Conservation (phyloP, 352 stramenopile species). For the Phytophthora aleatoria region DNA sequence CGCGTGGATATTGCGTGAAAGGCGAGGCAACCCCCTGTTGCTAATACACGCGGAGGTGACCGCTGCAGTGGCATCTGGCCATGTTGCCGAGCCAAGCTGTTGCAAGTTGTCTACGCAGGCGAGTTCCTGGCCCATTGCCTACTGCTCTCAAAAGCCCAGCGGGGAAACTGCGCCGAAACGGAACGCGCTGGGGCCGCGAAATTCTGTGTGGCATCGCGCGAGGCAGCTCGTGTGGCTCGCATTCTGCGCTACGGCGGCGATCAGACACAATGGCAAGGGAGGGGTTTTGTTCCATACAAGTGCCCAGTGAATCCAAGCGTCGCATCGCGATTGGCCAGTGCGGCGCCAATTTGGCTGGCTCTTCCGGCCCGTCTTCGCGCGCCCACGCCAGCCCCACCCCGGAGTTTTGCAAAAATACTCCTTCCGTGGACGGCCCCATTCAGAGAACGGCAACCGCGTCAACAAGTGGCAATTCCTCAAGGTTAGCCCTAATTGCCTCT, state of each 20-base stretch:
- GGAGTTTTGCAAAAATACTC: slow-evolving; percentile 34
- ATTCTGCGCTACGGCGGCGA: slow-evolving; percentile 7
- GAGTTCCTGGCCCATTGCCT: slow-evolving; percentile 5
- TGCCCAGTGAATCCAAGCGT: slow-evolving; percentile 14
- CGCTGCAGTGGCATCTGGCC: slow-evolving; percentile 19
- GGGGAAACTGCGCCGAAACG: slow-evolving; percentile 36
- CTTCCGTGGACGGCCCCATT: slow-evolving; percentile 27
- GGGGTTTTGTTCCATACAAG: slow-evolving; percentile 29
- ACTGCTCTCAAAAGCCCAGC: slow-evolving; percentile 6
- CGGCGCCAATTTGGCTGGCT: slow-evolving; percentile 26
- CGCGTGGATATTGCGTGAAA: slow-evolving; percentile 39
- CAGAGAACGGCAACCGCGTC: slow-evolving; percentile 29
- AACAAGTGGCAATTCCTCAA: slow-evolving; percentile 32
- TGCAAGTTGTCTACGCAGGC: neutral
- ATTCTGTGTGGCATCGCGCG: slow-evolving; percentile 21
- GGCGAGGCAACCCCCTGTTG: slow-evolving; percentile 21
- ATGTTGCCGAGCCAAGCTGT: neutral
- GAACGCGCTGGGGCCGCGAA: slow-evolving; percentile 8
- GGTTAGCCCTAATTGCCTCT: slow-evolving; percentile 31
- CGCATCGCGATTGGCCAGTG: slow-evolving; percentile 29
- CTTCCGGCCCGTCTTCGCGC: slow-evolving; percentile 23
- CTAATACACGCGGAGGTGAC: slow-evolving; percentile 19
- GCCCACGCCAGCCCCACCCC: slow-evolving; percentile 10
- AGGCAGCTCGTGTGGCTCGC: slow-evolving; percentile 2
- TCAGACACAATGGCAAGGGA: slow-evolving; percentile 27